These are phyloP conservation scores for Coix lacrymajobi DNA, from an alignment of 176 grass and related monocot genomes.

Conservation along the genomic window DNA sequence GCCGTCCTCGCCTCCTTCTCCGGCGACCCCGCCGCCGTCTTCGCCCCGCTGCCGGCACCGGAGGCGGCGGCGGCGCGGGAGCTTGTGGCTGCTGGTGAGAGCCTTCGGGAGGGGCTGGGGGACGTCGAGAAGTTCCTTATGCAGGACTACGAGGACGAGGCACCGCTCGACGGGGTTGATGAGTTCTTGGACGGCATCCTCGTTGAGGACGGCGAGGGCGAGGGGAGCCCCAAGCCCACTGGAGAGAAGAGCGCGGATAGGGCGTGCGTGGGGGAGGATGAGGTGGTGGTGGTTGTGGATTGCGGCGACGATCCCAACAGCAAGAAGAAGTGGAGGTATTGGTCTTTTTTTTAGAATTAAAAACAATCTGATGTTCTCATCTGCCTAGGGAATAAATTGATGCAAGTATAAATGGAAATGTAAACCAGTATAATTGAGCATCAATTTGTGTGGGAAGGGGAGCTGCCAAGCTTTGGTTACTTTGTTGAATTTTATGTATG, in stretches of 20 bases:
- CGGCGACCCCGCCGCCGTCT: not conserved
- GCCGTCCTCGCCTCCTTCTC: constrained; percentile 21
- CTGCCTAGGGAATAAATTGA: not conserved
- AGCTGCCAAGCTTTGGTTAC: not conserved
- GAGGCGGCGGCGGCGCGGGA: not conserved
- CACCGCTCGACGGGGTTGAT: constrained; percentile 10
- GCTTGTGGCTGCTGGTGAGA: not conserved
- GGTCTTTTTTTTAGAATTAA: not conserved
- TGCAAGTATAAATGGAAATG: not conserved
- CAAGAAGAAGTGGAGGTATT: constrained; percentile 79
- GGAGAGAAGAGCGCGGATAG: constrained; percentile 12
- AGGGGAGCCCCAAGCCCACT: not conserved
- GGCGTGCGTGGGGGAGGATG: constrained; percentile 7
- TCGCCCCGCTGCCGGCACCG: not conserved
- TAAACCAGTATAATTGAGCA: not conserved
- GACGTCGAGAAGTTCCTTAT: constrained; percentile 69
- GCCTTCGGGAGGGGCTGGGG: not conserved
- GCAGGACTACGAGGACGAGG: constrained; percentile 34
- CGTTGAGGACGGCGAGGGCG: constrained; percentile 10
- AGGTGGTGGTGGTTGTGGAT: constrained; percentile 14
- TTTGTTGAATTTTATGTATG: not conserved
- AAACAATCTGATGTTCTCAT: not conserved
- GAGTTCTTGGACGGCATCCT: constrained; percentile 47
- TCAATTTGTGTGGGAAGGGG: not conserved
- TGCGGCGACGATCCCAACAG: constrained; percentile 36